Conservation (phyloP, 2,329 filamentous ascomycete species). For the Tricladium varicosporioides region DNA sequence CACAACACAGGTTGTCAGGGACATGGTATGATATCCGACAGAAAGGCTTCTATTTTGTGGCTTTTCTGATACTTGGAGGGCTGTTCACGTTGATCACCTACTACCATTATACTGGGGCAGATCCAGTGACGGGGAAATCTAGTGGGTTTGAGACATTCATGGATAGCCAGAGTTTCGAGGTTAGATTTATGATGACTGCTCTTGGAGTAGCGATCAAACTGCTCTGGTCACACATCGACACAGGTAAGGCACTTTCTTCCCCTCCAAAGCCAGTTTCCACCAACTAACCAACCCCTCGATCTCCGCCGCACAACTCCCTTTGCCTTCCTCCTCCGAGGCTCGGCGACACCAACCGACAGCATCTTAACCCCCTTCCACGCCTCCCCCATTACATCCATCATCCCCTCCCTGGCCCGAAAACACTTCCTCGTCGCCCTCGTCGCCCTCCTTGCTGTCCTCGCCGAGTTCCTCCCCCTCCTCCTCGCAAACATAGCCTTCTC, state of each 20-base stretch:
- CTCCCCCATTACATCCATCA: conserved; percentile 46
- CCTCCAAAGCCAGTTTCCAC: neutral
- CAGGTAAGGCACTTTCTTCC: conserved; percentile 30
- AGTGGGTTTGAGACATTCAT: conserved; percentile 40
- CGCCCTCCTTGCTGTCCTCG: conserved; percentile 43
- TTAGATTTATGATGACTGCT: conserved; percentile 40
- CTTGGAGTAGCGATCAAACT: conserved; percentile 41
- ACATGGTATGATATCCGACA: conserved; percentile 10
- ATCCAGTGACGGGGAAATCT: conserved; percentile 15
- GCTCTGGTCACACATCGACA: conserved; percentile 42
- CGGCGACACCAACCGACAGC: conserved; percentile 36
- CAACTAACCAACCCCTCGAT: conserved; percentile 33
- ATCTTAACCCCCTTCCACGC: conserved; percentile 43
- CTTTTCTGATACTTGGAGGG: conserved; percentile 16
- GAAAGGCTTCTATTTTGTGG: conserved; percentile 9
- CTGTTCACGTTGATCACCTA: conserved; percentile 39
- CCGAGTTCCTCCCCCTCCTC: conserved; percentile 50
- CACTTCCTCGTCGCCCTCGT: conserved; percentile 42
- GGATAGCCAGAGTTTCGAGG: conserved; percentile 41
- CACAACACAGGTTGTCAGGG: neutral
- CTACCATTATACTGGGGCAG: conserved; percentile 37
- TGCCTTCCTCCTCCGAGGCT: conserved; percentile 36
- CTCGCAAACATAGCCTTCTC: conserved; percentile 49
- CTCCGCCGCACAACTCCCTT: conserved; percentile 46
- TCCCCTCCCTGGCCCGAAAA: conserved; percentile 35